Evolutionary conservation across 2,329 filamentous ascomycete species (phyloP).

Genomic region (Tolypocladium capitatum): DNA sequence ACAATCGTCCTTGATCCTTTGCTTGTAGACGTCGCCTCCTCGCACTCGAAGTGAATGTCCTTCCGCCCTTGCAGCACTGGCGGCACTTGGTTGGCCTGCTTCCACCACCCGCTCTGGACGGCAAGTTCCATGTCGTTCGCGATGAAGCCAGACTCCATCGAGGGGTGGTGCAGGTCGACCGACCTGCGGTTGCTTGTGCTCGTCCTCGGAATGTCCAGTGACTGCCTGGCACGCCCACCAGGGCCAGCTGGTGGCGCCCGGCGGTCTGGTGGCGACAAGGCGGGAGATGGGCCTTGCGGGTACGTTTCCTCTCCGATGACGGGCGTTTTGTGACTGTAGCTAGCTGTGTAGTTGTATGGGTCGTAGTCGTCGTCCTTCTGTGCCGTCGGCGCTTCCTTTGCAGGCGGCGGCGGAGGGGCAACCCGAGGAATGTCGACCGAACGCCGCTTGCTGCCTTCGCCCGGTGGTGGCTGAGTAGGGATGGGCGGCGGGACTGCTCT

Average conservation of each 20-base stretch:
- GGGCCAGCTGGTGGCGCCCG: constrained; percentile 28
- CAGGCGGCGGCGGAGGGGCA: constrained; percentile 37
- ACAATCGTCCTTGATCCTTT: constrained; percentile 58
- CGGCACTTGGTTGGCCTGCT: constrained; percentile 63
- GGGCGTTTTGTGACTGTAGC: constrained; percentile 21
- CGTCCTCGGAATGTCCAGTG: constrained; percentile 23
- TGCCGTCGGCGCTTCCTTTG: constrained; percentile 13
- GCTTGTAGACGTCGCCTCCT: constrained; percentile 59
- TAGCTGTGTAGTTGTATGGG: constrained; percentile 42
- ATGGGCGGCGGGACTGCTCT: constrained; percentile 52
- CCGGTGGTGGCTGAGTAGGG: constrained; percentile 42
- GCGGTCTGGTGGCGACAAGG: constrained; percentile 31
- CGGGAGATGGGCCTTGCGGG: constrained; percentile 33
- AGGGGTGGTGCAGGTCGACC: constrained; percentile 62
- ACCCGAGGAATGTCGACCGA: constrained; percentile 61
- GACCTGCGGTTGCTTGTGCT: constrained; percentile 41
- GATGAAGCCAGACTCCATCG: constrained; percentile 69
- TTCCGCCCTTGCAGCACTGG: constrained; percentile 70
- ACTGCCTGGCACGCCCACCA: constrained; percentile 16
- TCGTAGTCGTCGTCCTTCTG: constrained; percentile 56
- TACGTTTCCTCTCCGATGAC: constrained; percentile 33
- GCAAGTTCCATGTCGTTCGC: constrained; percentile 78
- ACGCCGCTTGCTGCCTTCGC: constrained; percentile 36
- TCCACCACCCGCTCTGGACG: constrained; percentile 72
- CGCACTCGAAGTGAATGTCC: constrained; percentile 71